Evolutionary conservation across 129 eudicot species (phyloP).

Genomic region (Glebionis coronaria): DNA sequence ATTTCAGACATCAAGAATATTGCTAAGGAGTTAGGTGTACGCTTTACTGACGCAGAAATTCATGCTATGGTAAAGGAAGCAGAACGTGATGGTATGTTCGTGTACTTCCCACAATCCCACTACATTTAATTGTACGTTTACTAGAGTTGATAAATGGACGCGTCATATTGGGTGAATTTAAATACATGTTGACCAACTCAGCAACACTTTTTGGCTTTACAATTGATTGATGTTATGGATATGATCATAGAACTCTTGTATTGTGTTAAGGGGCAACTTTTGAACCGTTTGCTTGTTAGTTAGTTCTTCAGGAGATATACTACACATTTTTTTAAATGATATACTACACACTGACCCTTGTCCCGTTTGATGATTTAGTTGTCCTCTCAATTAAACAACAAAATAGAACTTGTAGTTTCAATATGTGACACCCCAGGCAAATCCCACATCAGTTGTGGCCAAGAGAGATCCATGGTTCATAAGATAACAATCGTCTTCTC

Average conservation of each 20-base stretch:
- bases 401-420: background rate
- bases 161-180: background rate
- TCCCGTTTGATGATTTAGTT: background rate
- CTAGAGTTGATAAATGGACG: background rate
- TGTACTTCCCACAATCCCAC: background rate
- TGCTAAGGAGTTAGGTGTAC: conserved; percentile 68
- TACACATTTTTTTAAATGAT: no score
- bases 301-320: background rate
- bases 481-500: no score
- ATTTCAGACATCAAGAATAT: conserved; percentile 57
- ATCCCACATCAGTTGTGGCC: no score
- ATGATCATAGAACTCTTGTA: no score
- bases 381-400: background rate
- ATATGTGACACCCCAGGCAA: no score
- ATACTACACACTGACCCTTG: no score
- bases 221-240: no score
- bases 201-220: no score
- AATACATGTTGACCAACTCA: background rate
- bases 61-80: conserved; percentile 72
- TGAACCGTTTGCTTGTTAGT: background rate
- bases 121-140: background rate
- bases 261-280: background rate
- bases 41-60: conserved; percentile 57
- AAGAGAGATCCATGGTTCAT: no score
- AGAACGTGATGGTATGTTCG: conserved; percentile 66